These are phyloP conservation scores for Saccharomyces hybrid DNA, from an alignment of 1,139 yeast species.

Conservation along the genomic window DNA sequence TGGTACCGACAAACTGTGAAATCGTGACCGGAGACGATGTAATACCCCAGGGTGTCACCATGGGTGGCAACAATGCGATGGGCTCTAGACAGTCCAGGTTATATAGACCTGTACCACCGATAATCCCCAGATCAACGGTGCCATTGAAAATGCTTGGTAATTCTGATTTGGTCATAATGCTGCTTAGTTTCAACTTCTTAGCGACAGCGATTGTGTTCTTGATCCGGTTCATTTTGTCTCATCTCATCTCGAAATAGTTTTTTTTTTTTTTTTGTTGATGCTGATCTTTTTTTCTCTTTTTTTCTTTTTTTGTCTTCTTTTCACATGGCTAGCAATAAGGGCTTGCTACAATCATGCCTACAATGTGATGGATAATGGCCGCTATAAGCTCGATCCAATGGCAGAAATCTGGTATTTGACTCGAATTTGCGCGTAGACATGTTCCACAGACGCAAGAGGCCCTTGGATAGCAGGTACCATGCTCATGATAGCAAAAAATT, in stretches of 20 bases:
- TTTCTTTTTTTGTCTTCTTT: background rate
- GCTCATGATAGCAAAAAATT: background rate
- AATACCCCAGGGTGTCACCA: conserved; percentile 93
- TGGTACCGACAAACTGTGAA: conserved; percentile 49
- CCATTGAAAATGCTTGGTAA: conserved; percentile 39
- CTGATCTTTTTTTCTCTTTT: background rate
- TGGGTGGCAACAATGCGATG: conserved; percentile 69
- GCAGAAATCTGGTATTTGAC: background rate
- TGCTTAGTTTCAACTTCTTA: background rate
- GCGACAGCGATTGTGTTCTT: background rate
- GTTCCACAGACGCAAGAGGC: background rate
- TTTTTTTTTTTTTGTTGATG: background rate
- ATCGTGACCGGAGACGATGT: conserved; percentile 93
- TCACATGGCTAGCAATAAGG: background rate
- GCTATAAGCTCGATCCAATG: no score
- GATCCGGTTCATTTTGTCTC: background rate
- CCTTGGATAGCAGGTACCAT: background rate
- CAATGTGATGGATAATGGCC: background rate
- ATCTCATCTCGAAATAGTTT: background rate
- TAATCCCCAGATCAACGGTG: conserved; percentile 72
- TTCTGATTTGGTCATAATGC: conserved; percentile 15
- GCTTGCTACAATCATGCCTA: background rate
- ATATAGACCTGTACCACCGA: conserved; percentile 97
- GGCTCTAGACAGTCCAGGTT: conserved; percentile 75
- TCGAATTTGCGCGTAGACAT: background rate